Conservation (phyloP, 345 rosid species). For the Trapa bicornis region DNA sequence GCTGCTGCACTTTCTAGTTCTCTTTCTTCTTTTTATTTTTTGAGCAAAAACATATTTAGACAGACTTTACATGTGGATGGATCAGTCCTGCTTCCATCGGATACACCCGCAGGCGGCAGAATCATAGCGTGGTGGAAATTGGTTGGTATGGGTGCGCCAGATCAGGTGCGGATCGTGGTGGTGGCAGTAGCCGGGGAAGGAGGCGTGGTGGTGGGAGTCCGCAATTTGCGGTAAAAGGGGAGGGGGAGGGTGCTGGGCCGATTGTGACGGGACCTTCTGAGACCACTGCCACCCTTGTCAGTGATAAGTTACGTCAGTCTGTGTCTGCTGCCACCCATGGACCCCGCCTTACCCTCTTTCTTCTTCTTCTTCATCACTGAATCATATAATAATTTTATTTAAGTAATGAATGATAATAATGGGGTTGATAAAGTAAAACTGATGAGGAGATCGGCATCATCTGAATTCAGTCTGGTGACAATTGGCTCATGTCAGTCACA, state of each 20-base stretch:
- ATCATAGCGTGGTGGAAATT: background rate
- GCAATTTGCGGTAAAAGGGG: constrained; percentile 38
- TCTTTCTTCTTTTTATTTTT: too few relatives aligned
- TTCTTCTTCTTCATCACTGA: background rate
- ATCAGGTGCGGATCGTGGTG: background rate
- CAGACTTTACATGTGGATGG: too few relatives aligned
- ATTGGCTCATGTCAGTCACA: too few relatives aligned
- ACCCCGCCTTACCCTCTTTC: background rate
- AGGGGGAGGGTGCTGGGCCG: constrained; percentile 4
- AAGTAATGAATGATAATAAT: too few relatives aligned
- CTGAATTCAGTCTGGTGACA: too few relatives aligned
- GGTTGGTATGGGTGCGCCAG: background rate
- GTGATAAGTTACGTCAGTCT: background rate
- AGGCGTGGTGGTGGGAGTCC: constrained; percentile 23
- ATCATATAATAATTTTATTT: too few relatives aligned
- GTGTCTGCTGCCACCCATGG: background rate
- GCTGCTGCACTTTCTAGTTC: too few relatives aligned
- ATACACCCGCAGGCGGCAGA: too few relatives aligned
- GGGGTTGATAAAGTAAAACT: too few relatives aligned
- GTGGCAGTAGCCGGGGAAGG: background rate
- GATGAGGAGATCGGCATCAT: too few relatives aligned
- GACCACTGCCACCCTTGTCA: background rate
- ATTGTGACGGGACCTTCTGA: constrained; percentile 6
- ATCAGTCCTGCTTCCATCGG: too few relatives aligned
- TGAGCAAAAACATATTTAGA: too few relatives aligned